Evolutionary conservation across 2,329 filamentous ascomycete species (phyloP).

Genomic region (Aspergillus tanneri): DNA sequence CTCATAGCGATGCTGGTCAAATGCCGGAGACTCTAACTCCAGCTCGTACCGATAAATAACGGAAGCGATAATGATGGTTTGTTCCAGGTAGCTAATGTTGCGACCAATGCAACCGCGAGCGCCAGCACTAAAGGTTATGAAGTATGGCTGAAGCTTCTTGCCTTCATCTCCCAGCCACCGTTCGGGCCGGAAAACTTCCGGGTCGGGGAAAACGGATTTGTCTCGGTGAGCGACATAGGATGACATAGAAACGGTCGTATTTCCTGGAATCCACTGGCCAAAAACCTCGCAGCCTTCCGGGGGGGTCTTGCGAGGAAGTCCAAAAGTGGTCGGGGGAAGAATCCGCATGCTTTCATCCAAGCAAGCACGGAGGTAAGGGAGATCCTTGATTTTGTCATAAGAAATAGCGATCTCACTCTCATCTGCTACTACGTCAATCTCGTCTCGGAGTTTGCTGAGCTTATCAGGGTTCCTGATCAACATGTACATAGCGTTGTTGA

Average conservation of each 20-base stretch:
- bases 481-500: constrained; percentile 55
- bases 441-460: constrained; percentile 44
- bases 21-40: constrained; percentile 25
- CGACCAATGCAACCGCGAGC: constrained; percentile 44
- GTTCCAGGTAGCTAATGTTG: constrained; percentile 49
- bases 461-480: constrained; percentile 50
- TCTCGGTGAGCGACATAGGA: constrained; percentile 41
- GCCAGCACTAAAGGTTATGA: constrained; percentile 44
- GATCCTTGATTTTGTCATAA: constrained; percentile 52
- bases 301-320: constrained; percentile 48
- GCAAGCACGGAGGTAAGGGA: constrained; percentile 54
- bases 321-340: constrained; percentile 45
- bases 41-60: constrained; percentile 34
- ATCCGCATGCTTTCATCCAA: constrained; percentile 53
- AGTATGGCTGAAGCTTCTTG: constrained; percentile 40
- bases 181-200: constrained; percentile 43
- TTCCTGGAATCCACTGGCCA: constrained; percentile 48
- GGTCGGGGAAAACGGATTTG: constrained; percentile 37
- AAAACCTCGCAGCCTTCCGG: constrained; percentile 45
- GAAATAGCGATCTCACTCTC: constrained; percentile 46
- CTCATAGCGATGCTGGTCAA: constrained; percentile 29
- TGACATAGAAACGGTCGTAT: constrained; percentile 48
- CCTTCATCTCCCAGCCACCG: constrained; percentile 45
- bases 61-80: constrained; percentile 51
- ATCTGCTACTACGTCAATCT: constrained; percentile 49